phyloP scores from a whole-genome alignment of 495 filamentous ascomycete genomes.

The Venustampulla echinocandica region DNA sequence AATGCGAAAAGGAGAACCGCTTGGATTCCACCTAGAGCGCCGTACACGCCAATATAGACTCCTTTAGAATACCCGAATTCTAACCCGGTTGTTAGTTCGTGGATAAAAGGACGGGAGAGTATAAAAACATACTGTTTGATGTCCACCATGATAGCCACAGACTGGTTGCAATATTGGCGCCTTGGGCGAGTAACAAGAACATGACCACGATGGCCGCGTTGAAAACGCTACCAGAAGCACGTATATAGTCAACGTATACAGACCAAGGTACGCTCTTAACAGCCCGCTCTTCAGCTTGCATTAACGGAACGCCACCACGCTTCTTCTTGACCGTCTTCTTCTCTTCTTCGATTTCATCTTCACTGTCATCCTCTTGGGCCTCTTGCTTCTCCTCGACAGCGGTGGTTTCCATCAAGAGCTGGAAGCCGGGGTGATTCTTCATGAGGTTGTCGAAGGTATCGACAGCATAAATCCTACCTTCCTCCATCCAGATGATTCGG shows the following conservation, averaged over 20 bases:
- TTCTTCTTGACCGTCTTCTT: conserved; percentile 47
- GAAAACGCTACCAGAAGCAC: conserved; percentile 67
- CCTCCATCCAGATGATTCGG: conserved; percentile 84
- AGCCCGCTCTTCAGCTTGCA: conserved; percentile 86
- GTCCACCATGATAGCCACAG: conserved; percentile 96
- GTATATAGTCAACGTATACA: conserved; percentile 74
- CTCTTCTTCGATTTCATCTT: conserved; percentile 37
- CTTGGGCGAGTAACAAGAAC: conserved; percentile 63
- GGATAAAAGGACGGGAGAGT: not conserved
- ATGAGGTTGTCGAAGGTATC: conserved; percentile 87
- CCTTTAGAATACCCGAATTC: conserved; percentile 55
- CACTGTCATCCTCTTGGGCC: conserved; percentile 35
- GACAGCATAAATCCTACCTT: conserved; percentile 70
- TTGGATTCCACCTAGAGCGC: conserved; percentile 61
- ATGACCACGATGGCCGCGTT: conserved; percentile 56
- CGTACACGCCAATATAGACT: conserved; percentile 81
- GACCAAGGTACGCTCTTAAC: conserved; percentile 74
- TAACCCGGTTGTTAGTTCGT: conserved; percentile 22
- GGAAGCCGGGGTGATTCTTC: conserved; percentile 62
- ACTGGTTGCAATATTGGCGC: conserved; percentile 74
- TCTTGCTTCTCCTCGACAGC: conserved; percentile 48
- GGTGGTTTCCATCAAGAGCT: conserved; percentile 74
- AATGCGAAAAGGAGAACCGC: conserved; percentile 72
- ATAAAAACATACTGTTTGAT: conserved; percentile 15
- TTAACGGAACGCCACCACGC: conserved; percentile 56